Evolutionary conservation across 768 basidiomycete genomes (phyloP), one percentile per base, ranked within the genome.

Genomic region (Lactarius deliciosus): DNA sequence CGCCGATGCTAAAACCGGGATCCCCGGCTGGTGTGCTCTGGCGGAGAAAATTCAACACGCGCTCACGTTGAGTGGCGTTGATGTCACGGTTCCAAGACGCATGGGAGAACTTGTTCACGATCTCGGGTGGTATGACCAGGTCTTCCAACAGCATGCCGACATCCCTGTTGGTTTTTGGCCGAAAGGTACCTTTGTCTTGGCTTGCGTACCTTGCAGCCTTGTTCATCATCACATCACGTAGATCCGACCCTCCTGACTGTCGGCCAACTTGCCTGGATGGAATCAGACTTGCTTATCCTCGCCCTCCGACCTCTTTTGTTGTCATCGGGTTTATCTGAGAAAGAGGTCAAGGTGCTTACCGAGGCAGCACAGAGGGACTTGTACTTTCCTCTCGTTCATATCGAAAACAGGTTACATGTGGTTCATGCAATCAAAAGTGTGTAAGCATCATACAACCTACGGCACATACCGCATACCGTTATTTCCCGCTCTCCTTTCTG

Each of bases 241-340:
- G 88, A 89, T 74, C 79, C 80, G 9, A 76, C 82, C 61, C 79
- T 83, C 41, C 80, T 89, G 41, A 88, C 86, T 28, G 82, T 88
- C 58, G 88, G 87, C 8, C 87, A 90, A 71, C 76, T 90, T 25
- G 86, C 87, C 47, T 90, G 89, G 89, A 85, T 89, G 85, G 83
- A 85, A 68, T 85, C 84, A 70, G 89, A 90, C 69, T 79, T 84
- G 28, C 80, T 89, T 68, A 77, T 90, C 43, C 86, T 86, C 38
- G 85, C 86, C 5, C 74, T 90, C 67, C 83, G 82, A 61, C 86
- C 86, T 16, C 78, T 88, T 47, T 83, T 89, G 72, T 74, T 87
- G 57, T 78, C 79, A 53, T 75, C 79, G 57, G 86, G 83, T 7
- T 76, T 88, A 61, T 77, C 82, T 30, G 83, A 85, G 56, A 79